phyloP scores from a whole-genome alignment of 192 early-diverging fungal species.

The Coemansia sp. region DNA sequence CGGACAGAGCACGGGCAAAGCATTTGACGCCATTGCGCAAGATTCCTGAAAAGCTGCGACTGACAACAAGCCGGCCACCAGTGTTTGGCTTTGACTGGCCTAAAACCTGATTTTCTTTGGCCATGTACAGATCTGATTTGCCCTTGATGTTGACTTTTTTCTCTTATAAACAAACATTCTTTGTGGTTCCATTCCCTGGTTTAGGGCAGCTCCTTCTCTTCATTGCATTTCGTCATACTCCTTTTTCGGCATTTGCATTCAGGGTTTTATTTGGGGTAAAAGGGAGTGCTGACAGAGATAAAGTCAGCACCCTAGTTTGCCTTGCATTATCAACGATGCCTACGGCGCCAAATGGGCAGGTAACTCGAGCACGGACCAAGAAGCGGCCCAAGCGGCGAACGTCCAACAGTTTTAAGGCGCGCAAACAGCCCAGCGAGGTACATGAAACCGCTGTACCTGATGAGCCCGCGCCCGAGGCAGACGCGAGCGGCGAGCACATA shows the following conservation, averaged over 20 bases:
- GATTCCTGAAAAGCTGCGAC: background rate
- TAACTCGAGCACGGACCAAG: conserved; percentile 1
- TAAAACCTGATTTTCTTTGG: background rate
- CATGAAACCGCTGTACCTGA: background rate
- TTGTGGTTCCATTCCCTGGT: background rate
- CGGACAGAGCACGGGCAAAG: background rate
- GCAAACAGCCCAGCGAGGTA: background rate
- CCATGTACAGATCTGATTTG: background rate
- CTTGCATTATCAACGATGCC: background rate
- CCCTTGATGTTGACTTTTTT: conserved; percentile 1
- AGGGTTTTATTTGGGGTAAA: background rate
- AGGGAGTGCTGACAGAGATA: background rate
- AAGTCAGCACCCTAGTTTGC: background rate
- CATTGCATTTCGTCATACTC: background rate
- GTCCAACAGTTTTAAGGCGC: background rate
- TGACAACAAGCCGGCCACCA: background rate
- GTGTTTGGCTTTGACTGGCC: background rate
- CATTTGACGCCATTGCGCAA: conserved; percentile 3
- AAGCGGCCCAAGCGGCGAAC: conserved; percentile 5
- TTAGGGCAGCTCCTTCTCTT: background rate
- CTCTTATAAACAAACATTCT: background rate
- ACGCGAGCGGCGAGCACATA: background rate
- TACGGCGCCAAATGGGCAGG: background rate
- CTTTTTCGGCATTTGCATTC: background rate
- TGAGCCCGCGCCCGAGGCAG: background rate